Evolutionary conservation across 1,284 basidiomycete genomes (phyloP).

Genomic region (Ganoderma lingzhi): DNA sequence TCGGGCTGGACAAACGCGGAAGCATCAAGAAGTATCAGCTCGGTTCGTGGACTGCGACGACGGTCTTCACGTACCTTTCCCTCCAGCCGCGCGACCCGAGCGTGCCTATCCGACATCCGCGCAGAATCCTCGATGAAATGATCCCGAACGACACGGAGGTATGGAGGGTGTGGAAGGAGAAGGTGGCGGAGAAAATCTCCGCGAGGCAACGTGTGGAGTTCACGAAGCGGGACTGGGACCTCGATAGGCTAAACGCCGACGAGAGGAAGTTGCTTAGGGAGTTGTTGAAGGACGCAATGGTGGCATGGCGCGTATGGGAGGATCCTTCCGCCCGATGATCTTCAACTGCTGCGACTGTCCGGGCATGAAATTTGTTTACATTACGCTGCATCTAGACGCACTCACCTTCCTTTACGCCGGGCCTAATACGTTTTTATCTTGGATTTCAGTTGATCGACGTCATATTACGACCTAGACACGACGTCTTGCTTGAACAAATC

Average conservation of each 20-base stretch:
- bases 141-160: constrained; percentile 32
- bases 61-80: constrained; percentile 23
- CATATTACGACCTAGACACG: neutral
- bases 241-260: constrained; percentile 5
- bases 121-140: constrained; percentile 27
- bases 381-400: neutral
- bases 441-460: neutral
- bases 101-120: constrained; percentile 6
- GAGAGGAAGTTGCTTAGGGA: constrained; percentile 17
- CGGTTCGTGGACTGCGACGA: constrained; percentile 26
- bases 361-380: neutral
- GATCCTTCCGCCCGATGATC: neutral
- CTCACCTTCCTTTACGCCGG: neutral
- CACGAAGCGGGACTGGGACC: constrained; percentile 18
- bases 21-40: constrained; percentile 22
- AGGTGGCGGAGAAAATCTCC: constrained; percentile 14
- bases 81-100: constrained; percentile 12
- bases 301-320: neutral
- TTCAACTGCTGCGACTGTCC: neutral
- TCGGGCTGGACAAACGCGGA: constrained; percentile 11
- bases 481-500: neutral
- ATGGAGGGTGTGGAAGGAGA: constrained; percentile 29
- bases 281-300: constrained; percentile 25
- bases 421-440: neutral
- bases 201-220: constrained; percentile 8